Evolutionary conservation across 129 eudicot species (phyloP).

Genomic region (Deinandra increscens): DNA sequence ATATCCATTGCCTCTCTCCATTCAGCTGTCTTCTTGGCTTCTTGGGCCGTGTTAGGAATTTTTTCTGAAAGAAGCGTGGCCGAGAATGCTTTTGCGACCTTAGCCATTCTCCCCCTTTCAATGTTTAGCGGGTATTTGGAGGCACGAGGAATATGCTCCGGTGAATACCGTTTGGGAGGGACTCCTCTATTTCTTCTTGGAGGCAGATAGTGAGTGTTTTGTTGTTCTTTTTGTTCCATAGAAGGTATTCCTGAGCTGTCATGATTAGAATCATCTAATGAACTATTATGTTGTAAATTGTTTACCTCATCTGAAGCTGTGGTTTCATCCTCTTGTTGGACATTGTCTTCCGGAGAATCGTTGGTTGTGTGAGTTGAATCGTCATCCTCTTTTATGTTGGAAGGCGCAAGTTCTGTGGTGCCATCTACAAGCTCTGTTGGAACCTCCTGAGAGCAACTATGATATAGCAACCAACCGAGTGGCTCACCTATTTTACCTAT

Average conservation of each 20-base stretch:
- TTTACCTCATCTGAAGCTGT: background rate
- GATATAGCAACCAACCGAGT: conserved; percentile 14
- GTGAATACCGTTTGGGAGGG: no score
- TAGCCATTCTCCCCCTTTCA: no score
- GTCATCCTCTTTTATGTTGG: conserved; percentile 8
- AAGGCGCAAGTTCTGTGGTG: background rate
- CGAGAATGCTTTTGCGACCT: no score
- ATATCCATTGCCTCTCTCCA: no score
- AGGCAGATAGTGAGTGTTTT: background rate
- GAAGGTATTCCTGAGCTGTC: conserved; percentile 1
- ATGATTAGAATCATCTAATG: background rate
- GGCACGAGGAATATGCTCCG: no score
- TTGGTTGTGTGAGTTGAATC: background rate
- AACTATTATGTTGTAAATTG: background rate
- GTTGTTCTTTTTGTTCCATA: conserved; percentile 7
- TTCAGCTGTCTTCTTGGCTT: no score
- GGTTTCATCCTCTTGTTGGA: background rate
- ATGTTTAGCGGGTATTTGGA: no score
- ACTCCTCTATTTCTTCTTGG: no score
- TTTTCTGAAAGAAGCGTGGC: no score
- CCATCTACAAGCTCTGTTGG: background rate
- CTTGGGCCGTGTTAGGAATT: no score
- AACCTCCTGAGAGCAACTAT: background rate
- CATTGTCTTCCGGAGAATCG: background rate
- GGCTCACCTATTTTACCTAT: conserved; percentile 6